Percentiles rank a stretch among this genome's conserved stretches.
Evolutionary conservation across 129 eudicot species (phyloP).

Genomic region (Kitagawia praeruptora): DNA sequence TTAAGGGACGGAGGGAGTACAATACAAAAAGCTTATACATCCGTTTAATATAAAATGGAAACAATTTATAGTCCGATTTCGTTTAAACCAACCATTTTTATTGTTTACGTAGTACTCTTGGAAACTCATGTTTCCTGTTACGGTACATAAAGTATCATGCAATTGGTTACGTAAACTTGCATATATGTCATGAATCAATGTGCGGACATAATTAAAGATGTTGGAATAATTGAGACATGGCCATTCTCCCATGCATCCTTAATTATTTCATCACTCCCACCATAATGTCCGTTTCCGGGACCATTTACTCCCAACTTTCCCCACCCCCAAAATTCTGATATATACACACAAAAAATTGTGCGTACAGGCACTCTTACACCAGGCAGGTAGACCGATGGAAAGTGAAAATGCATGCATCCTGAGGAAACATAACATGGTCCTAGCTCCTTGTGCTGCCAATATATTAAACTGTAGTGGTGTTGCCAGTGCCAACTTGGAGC

Average conservation of each 20-base stretch:
- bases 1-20: too few relatives aligned
- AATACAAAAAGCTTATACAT: too few relatives aligned
- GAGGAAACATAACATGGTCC: background rate
- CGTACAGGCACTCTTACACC: background rate
- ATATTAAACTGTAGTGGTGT: background rate
- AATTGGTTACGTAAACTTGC: background rate
- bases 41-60: too few relatives aligned
- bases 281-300: background rate
- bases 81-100: too few relatives aligned
- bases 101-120: too few relatives aligned
- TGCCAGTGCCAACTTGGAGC: background rate
- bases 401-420: constrained; percentile 1
- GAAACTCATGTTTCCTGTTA: background rate
- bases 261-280: background rate
- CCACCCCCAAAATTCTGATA: background rate
- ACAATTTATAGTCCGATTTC: too few relatives aligned
- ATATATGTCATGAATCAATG: background rate
- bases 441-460: background rate
- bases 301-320: background rate
- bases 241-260: background rate
- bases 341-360: too few relatives aligned
- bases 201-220: background rate
- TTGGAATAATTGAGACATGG: constrained; percentile 10
- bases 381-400: background rate
- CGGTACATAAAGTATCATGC: background rate